Conservation (phyloP, 495 filamentous ascomycete genomes). For the Physcia stellaris region DNA sequence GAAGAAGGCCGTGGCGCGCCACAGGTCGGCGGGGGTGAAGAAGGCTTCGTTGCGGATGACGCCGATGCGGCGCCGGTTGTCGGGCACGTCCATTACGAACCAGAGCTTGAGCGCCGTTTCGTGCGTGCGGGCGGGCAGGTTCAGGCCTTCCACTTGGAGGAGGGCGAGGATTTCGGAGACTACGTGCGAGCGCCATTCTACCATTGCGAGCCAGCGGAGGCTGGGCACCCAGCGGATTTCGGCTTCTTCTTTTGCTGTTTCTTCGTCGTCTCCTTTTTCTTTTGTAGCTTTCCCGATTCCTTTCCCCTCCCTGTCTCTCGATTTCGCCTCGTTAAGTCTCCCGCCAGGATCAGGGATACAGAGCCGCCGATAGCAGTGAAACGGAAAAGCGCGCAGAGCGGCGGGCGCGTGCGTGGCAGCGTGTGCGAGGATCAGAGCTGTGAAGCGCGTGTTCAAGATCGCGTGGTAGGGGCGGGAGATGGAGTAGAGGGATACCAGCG, state of each 20-base stretch:
- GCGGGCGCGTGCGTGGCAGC: constrained; percentile 28
- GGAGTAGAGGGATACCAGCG: constrained; percentile 42
- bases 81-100: constrained; percentile 49
- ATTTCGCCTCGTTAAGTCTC: constrained; percentile 12
- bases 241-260: constrained; percentile 3
- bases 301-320: too few species aligned
- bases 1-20: constrained; percentile 40
- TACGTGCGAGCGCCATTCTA: constrained; percentile 30
- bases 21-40: constrained; percentile 40
- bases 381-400: constrained; percentile 35
- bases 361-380: constrained; percentile 34
- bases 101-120: constrained; percentile 45
- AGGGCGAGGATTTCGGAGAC: constrained; percentile 40
- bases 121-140: constrained; percentile 30
- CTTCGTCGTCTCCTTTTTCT: too few species aligned
- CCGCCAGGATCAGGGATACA: constrained; percentile 34
- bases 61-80: constrained; percentile 31
- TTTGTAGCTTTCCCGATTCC: too few species aligned
- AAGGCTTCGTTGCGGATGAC: constrained; percentile 33
- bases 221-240: constrained; percentile 27
- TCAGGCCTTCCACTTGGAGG: constrained; percentile 35
- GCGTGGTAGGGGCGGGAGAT: constrained; percentile 42
- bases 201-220: constrained; percentile 39
- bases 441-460: constrained; percentile 30
- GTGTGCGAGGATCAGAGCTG: constrained; percentile 27